phyloP scores from a whole-genome alignment of 768 basidiomycete species.

The Trametes meyenii region DNA sequence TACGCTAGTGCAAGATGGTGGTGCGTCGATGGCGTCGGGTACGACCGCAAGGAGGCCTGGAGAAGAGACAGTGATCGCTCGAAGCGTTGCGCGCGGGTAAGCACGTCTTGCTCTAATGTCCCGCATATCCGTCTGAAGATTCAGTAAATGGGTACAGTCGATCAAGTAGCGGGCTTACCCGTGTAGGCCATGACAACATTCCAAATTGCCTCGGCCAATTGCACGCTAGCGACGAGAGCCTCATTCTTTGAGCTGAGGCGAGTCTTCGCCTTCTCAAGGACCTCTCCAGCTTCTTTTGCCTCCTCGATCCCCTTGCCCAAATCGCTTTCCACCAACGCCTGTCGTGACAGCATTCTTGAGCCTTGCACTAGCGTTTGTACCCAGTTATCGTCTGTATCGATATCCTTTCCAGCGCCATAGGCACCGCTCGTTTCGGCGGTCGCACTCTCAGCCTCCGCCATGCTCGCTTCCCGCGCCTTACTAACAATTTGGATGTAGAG shows the following conservation, averaged over 20 bases:
- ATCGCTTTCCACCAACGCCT: constrained; percentile 36
- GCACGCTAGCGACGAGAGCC: constrained; percentile 59
- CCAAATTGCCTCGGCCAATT: constrained; percentile 75
- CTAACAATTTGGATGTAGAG: constrained; percentile 85
- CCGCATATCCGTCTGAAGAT: no score
- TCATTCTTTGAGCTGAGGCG: constrained; percentile 53
- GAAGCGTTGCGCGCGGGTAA: constrained; percentile 61
- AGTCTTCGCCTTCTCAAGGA: constrained; percentile 62
- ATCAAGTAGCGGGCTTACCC: constrained; percentile 45
- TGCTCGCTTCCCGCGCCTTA: constrained; percentile 73
- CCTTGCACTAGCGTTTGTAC: constrained; percentile 80
- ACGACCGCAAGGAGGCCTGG: constrained; percentile 46
- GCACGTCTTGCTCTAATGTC: constrained; percentile 62
- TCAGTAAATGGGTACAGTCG: neutral
- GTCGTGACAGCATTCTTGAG: constrained; percentile 71
- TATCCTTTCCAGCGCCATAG: constrained; percentile 37
- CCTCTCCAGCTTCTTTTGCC: constrained; percentile 59
- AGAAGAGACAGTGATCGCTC: constrained; percentile 57
- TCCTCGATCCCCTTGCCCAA: constrained; percentile 47
- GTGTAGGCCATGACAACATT: constrained; percentile 67
- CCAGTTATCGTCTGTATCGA: constrained; percentile 72
- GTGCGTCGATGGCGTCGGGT: constrained; percentile 59
- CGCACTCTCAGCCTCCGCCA: constrained; percentile 35
- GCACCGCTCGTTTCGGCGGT: constrained; percentile 24
- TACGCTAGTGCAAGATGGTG: constrained; percentile 84